A percentile compares a stretch with the other conserved stretches of the same genome.
phyloP scores from a whole-genome alignment of 2,329 filamentous ascomycete species.

The Colletotrichum paranaense region DNA sequence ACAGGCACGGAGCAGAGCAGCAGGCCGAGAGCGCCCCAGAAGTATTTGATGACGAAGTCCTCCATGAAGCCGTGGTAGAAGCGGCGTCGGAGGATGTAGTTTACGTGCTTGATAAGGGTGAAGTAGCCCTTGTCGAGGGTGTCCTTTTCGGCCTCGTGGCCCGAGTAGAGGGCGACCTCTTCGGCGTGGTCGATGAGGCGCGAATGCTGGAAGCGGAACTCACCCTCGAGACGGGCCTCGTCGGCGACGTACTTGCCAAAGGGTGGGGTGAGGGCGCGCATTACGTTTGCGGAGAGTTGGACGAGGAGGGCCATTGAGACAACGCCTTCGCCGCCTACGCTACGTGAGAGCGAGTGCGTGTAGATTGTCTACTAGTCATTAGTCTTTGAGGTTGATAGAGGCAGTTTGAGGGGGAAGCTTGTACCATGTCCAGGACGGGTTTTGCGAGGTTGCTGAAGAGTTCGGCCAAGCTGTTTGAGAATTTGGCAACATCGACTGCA shows the following conservation, averaged over 20 bases:
- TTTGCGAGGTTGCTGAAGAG: slow-evolving; percentile 97
- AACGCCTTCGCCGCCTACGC: slow-evolving; percentile 94
- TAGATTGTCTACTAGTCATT: slow-evolving; percentile 75
- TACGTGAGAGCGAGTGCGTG: slow-evolving; percentile 92
- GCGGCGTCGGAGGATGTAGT: slow-evolving; percentile 88
- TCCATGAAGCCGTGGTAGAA: slow-evolving; percentile 99
- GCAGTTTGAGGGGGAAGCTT: slow-evolving; percentile 30
- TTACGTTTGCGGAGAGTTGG: slow-evolving; percentile 90
- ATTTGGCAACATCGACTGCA: slow-evolving; percentile 95
- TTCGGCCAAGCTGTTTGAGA: slow-evolving; percentile 94
- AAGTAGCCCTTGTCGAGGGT: slow-evolving; percentile 98
- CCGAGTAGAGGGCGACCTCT: slow-evolving; percentile 91
- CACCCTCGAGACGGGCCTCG: slow-evolving; percentile 92
- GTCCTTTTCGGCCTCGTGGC: slow-evolving; percentile 95
- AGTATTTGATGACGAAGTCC: slow-evolving; percentile 99
- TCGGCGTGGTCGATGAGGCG: slow-evolving; percentile 96
- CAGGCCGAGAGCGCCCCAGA: slow-evolving; percentile 95
- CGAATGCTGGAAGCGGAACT: slow-evolving; percentile 96
- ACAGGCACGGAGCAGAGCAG: slow-evolving; percentile 94
- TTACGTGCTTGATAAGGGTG: slow-evolving; percentile 98
- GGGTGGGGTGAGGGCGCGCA: slow-evolving; percentile 93
- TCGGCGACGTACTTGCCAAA: slow-evolving; percentile 99
- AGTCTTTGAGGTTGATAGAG: background rate
- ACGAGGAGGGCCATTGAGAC: slow-evolving; percentile 96
- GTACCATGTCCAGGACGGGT: slow-evolving; percentile 89